These are phyloP conservation scores for Coprinellus aureogranulatus DNA, from an alignment of 768 basidiomycete genomes.

Conservation along the genomic window DNA sequence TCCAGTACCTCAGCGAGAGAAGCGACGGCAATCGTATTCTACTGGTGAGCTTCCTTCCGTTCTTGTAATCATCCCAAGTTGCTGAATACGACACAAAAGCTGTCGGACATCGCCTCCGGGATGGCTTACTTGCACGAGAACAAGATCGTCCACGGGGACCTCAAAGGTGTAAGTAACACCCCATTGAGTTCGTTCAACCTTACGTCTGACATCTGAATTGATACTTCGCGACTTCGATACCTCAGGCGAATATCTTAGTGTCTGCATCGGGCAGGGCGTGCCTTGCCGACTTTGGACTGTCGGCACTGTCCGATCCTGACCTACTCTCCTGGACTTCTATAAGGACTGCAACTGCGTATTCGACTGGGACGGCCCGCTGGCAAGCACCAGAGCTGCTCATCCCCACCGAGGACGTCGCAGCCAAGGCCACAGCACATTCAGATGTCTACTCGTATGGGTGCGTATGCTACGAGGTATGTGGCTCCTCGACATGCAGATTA, in stretches of 20 bases:
- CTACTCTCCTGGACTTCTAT: conserved; percentile 9
- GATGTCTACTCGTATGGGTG: conserved; percentile 13
- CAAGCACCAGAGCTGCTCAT: conserved; percentile 12
- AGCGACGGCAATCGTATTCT: conserved; percentile 2
- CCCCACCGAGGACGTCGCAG: background rate
- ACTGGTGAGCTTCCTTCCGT: conserved; percentile 3
- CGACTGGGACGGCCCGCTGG: conserved; percentile 14
- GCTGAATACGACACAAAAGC: conserved; percentile 4
- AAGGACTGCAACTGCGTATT: background rate
- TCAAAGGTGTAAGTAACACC: conserved; percentile 21
- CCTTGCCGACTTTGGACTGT: conserved; percentile 23
- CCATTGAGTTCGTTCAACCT: too few species aligned
- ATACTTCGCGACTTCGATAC: background rate
- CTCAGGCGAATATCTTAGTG: conserved; percentile 19
- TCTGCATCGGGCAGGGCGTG: conserved; percentile 16
- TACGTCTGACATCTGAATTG: too few species aligned
- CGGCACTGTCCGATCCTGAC: conserved; percentile 6
- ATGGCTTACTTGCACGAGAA: conserved; percentile 16
- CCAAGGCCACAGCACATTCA: background rate
- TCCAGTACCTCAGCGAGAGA: background rate
- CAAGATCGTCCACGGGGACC: conserved; percentile 18
- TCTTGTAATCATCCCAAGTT: too few species aligned
- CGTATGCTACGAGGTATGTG: conserved; percentile 11
- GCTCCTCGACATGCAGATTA: too few species aligned
- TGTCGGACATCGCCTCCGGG: conserved; percentile 12